phyloP scores from a whole-genome alignment of 495 filamentous ascomycete species.

The Oleoguttula mirabilis region DNA sequence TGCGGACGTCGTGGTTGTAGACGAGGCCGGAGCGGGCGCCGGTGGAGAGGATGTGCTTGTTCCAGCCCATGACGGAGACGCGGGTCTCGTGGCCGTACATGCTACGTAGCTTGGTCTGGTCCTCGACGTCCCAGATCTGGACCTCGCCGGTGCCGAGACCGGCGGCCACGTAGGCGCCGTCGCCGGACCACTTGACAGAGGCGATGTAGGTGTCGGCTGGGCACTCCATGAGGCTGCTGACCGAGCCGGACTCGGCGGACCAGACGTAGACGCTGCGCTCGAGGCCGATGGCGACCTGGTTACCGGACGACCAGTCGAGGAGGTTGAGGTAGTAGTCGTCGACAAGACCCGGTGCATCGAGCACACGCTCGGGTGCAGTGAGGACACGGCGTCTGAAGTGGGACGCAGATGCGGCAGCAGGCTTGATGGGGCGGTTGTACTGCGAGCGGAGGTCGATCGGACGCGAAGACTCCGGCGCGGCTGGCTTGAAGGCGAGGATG shows the following conservation, averaged over 20 bases:
- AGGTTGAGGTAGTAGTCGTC: constrained; percentile 99
- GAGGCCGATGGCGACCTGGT: constrained; percentile 95
- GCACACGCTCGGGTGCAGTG: constrained; percentile 87
- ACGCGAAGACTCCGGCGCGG: constrained; percentile 89
- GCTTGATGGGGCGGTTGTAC: constrained; percentile 91
- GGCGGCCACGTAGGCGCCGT: constrained; percentile 92
- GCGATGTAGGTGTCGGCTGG: constrained; percentile 86
- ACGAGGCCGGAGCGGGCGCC: constrained; percentile 90
- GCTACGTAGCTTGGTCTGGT: constrained; percentile 86
- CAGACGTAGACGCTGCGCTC: constrained; percentile 97
- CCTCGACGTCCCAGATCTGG: constrained; percentile 98
- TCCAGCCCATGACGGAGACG: constrained; percentile 97
- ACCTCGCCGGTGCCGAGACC: constrained; percentile 91
- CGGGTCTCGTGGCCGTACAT: constrained; percentile 97
- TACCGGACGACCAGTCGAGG: constrained; percentile 91
- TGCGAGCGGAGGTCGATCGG: constrained; percentile 94
- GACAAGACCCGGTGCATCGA: constrained; percentile 91
- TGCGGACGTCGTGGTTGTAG: constrained; percentile 96
- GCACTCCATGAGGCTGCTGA: constrained; percentile 76
- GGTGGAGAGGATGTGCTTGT: constrained; percentile 91
- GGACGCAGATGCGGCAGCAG: constrained; percentile 55
- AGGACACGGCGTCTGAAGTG: constrained; percentile 84
- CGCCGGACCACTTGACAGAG: constrained; percentile 96
- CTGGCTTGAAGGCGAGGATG: constrained; percentile 98
- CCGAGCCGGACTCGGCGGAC: constrained; percentile 90